These are phyloP conservation scores for Neonectria magnoliae DNA, from an alignment of 2,329 filamentous ascomycete species.

Conservation along the genomic window DNA sequence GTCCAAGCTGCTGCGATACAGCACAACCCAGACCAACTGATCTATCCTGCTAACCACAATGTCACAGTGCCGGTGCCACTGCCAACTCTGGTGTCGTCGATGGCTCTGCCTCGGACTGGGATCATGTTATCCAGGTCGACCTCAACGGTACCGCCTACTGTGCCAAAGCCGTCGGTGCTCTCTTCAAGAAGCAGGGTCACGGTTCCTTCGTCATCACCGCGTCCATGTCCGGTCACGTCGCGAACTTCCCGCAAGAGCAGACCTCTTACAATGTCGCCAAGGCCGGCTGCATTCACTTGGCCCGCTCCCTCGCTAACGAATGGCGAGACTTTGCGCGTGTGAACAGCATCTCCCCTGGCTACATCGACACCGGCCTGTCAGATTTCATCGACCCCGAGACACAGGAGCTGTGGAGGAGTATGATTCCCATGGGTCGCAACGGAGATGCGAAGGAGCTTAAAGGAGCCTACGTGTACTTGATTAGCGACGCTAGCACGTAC, in stretches of 20 bases:
- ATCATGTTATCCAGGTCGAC: slow-evolving; percentile 58
- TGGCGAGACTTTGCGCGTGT: slow-evolving; percentile 67
- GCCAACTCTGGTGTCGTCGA: slow-evolving; percentile 74
- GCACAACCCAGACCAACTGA: slow-evolving; percentile 46
- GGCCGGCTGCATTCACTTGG: slow-evolving; percentile 64
- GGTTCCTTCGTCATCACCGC: slow-evolving; percentile 63
- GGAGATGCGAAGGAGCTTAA: slow-evolving; percentile 74
- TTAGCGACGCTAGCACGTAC: slow-evolving; percentile 61
- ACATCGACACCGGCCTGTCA: slow-evolving; percentile 64
- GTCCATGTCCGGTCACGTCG: slow-evolving; percentile 59
- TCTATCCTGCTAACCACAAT: slow-evolving; percentile 18
- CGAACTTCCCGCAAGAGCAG: slow-evolving; percentile 62
- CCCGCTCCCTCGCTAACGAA: slow-evolving; percentile 63
- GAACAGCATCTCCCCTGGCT: slow-evolving; percentile 59
- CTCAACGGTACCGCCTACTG: slow-evolving; percentile 59
- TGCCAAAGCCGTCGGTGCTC: slow-evolving; percentile 54
- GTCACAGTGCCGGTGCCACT: slow-evolving; percentile 67
- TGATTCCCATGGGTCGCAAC: slow-evolving; percentile 64
- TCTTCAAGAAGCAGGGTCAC: slow-evolving; percentile 55
- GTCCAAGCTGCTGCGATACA: slow-evolving; percentile 51
- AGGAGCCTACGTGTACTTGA: slow-evolving; percentile 64
- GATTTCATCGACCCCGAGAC: slow-evolving; percentile 43
- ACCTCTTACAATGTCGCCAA: slow-evolving; percentile 66
- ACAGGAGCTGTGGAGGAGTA: slow-evolving; percentile 43
- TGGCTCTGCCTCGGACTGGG: slow-evolving; percentile 72